Base-by-base conservation (phyloP, 768 basidiomycete species). In the Coprinopsis marcescibilis region DNA sequence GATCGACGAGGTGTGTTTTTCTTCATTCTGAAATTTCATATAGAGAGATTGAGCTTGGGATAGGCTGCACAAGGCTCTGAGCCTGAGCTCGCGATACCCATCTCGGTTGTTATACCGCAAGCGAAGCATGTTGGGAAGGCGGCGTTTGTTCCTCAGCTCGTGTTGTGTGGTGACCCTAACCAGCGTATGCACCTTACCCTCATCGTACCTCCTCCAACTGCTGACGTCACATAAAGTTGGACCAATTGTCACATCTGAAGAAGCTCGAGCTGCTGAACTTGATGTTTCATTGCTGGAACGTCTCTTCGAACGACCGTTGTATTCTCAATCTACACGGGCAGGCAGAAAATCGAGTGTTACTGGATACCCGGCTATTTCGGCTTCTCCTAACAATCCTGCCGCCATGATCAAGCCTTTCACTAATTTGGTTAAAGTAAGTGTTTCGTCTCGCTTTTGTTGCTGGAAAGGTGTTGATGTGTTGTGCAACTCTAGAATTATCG, bases 51-150 rank as follows among this genome's bases (percentile, higher is more conserved):
- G 39, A 21, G 19, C 5, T 4, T 8, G 4, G n/a, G 15, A 2
- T 48, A 76, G 74, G 75, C 75, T 13, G 75, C 73, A 3, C 74
- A 77, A 66, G 74, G 72, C 6, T 72, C 73, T 11, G 75, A 77
- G 52, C 74, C 75, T 7, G 75, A 76, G 50, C 64, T 76, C 20
- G 55, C 70, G 36, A 65, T 76, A 15, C 73, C 75, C 1, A 73
- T 75, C n/a, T 73, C 73, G 5, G 72, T 74, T 1, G 71, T 76
- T 20, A 52, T 69, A 11, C 60, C 65, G 6, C 54, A 58, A 43
- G 37, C 44, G 14, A 29, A 26, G 21, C 23, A 47, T 37, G 19
- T 25, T 12, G 23, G 24, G 4, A 35, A 23, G 29, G 34, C 32
- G 45, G 42, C 57, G 19, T 57, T 64, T 20, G 57, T 60, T 27